These are phyloP conservation scores for Dissophora globulifera DNA, from an alignment of 192 early-diverging fungal species.

Conservation along the genomic window DNA sequence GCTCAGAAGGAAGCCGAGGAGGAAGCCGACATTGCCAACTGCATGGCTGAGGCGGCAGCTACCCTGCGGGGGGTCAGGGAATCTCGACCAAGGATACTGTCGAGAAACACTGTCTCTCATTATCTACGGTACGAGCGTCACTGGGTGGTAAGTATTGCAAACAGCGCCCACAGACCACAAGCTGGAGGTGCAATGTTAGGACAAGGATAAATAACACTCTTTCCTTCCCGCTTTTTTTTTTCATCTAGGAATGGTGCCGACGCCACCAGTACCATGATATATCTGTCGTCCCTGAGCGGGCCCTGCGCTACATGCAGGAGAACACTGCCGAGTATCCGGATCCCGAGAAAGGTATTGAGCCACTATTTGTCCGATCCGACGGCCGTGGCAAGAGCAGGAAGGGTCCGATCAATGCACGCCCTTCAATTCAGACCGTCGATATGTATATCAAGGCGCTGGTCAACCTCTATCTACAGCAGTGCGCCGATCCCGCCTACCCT, in stretches of 20 bases:
- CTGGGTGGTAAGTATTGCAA: background rate
- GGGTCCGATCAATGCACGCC: background rate
- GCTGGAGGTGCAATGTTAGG: background rate
- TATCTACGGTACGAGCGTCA: background rate
- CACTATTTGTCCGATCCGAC: background rate
- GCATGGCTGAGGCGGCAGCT: background rate
- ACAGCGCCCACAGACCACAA: too few species aligned
- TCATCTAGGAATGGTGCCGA: background rate
- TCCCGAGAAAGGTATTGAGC: slow-evolving; percentile 7
- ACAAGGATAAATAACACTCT: background rate
- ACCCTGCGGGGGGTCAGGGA: background rate
- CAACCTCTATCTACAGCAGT: slow-evolving; percentile 1
- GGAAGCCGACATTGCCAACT: background rate
- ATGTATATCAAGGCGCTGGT: slow-evolving; percentile 11
- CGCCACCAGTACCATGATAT: background rate
- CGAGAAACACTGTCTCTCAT: background rate
- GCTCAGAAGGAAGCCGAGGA: background rate
- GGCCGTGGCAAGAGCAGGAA: background rate
- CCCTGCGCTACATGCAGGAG: slow-evolving; percentile 5
- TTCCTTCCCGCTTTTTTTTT: background rate
- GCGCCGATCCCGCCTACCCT: background rate
- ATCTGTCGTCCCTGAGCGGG: slow-evolving; percentile 4
- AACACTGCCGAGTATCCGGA: slow-evolving; percentile 9
- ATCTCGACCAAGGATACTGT: background rate
- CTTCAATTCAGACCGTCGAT: background rate